Evolutionary conservation across 2,329 filamentous ascomycete genomes (phyloP), one percentile per base, ranked within the genome.

Genomic region (Fusarium clavum): DNA sequence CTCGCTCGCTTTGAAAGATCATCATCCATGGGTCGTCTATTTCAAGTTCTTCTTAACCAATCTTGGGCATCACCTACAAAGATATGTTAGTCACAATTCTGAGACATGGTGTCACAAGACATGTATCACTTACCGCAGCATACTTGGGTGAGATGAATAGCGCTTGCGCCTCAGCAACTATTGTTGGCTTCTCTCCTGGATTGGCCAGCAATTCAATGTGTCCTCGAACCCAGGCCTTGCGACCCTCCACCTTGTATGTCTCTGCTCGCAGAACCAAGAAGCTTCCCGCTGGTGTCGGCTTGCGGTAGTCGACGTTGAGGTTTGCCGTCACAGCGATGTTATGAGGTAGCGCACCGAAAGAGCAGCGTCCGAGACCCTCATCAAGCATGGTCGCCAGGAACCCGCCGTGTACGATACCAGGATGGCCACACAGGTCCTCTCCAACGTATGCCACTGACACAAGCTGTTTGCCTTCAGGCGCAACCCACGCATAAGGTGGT

Each of bases 181-280:
- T 86, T 18, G 86, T 81, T 2, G 90, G 90, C 73, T 86, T 83
- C 79, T 90, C 86, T 11, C 88, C 88, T 34, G 72, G 83, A 83
- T 85, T 62, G 10, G 88, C 87, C 65, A 98, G 81, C 58, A 93
- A 91, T 86, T 97, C 94, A 74, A 98, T 90, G 73, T 89, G 88
- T 2, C 94, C 96, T 81, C 92, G 91, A 2, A 98, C 94, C 94
- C 94, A 98, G 14, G 94, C 95, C 83, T 98, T 98, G 67, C 96
- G 87, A 2, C 96, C 95, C 77, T 98, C 94, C 2, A 95, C 92
- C 82, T 92, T 94, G 12, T 88, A 90, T 22, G 94, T 97, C 77
- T 89, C 88, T 6, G 93, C 94, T 67, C 88, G 86, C 62, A 99
- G 82, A 45, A 97, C 93, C 30, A 97, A 83, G 77, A 92, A 96